Base-by-base conservation (phyloP, 495 filamentous ascomycete species). In the Choiromyces venosus region DNA sequence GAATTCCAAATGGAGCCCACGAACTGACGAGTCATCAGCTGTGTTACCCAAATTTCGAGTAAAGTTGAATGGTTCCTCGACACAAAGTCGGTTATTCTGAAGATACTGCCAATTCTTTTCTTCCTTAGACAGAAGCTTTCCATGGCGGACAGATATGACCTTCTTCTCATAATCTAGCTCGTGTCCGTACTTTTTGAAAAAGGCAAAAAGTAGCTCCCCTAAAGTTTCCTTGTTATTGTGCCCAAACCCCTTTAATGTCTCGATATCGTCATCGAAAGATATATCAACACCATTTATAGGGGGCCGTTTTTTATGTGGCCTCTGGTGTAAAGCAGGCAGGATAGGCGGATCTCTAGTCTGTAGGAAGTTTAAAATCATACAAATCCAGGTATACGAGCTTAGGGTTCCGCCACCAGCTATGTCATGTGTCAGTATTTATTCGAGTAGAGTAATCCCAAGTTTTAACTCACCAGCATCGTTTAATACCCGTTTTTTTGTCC, bases 351-450 rank as follows among this genome's bases (percentile, higher is more conserved):
- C 86, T 78, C 95, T 88, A 39, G 92, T 91, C 83, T 99, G 95
- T 40, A 99, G 86, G 82, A 98, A 99, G 74, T 93, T 95, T 78
- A 99, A 90, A 75, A 98, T 97, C 88, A 98, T 89, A 84, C 95
- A 98, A 82, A 97, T 97, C 95, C 95, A 99, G n/a, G 95, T 97
- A 80, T 99, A 99, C 14, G 96, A 98, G 82, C 95, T 97, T 36
- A 99, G 85, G 9, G 95, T 99, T 64, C 93, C 96, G 71, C 96
- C 95, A 78, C 94, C 89, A 46, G 91, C 94, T 96, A 78, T 42
- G 67, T 16, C 35, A 68, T 68, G 38, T 39, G 52, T 80, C 67
- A 78, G 78, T 77, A 35, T 67, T 33, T 69, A 33, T 35, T 46
- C 25, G 46, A 67, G 61, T 19, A 33, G 18, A 44, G 8, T 65